Percentiles rank a stretch among this genome's conserved stretches.
These are phyloP conservation scores for Stachybotrys chartarum DNA, from an alignment of 2,329 filamentous ascomycete genomes.

Conservation along the genomic window DNA sequence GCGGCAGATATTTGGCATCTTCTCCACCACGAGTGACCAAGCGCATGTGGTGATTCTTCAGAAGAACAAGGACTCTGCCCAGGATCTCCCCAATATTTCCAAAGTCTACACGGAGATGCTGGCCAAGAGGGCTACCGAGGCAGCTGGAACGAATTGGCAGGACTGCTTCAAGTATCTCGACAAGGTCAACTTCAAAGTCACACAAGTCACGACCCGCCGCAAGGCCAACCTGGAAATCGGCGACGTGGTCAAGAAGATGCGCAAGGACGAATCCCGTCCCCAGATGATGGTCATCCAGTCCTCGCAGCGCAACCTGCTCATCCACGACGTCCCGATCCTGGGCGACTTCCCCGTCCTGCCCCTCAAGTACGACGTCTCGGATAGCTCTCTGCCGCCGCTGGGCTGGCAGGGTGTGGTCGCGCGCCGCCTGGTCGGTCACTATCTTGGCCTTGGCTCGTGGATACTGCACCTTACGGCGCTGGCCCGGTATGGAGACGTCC, in stretches of 20 bases:
- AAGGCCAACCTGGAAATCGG: constrained; percentile 85
- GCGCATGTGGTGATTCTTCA: constrained; percentile 87
- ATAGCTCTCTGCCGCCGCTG: constrained; percentile 82
- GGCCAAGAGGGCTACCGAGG: constrained; percentile 56
- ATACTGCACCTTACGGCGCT: constrained; percentile 81
- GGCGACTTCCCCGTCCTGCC: constrained; percentile 79
- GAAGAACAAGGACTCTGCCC: constrained; percentile 65
- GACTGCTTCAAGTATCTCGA: constrained; percentile 83
- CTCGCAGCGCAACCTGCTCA: constrained; percentile 69
- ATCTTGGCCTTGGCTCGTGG: constrained; percentile 90
- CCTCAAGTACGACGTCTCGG: constrained; percentile 73
- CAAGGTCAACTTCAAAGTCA: constrained; percentile 75
- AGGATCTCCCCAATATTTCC: constrained; percentile 83
- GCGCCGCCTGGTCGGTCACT: constrained; percentile 79
- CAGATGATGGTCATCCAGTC: constrained; percentile 87
- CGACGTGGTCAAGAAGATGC: constrained; percentile 84
- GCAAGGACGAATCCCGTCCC: constrained; percentile 73
- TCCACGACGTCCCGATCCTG: constrained; percentile 78
- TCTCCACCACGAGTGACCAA: constrained; percentile 73
- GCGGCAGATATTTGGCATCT: constrained; percentile 85
- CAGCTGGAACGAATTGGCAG: constrained; percentile 65
- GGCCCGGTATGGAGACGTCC: constrained; percentile 86
- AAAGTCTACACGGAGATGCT: constrained; percentile 80
- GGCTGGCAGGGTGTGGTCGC: constrained; percentile 91
- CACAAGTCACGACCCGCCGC: constrained; percentile 79